Percentiles rank a stretch among this genome's conserved stretches.
Conservation (phyloP, 441 rosid species). For the Jatropha multifida region DNA sequence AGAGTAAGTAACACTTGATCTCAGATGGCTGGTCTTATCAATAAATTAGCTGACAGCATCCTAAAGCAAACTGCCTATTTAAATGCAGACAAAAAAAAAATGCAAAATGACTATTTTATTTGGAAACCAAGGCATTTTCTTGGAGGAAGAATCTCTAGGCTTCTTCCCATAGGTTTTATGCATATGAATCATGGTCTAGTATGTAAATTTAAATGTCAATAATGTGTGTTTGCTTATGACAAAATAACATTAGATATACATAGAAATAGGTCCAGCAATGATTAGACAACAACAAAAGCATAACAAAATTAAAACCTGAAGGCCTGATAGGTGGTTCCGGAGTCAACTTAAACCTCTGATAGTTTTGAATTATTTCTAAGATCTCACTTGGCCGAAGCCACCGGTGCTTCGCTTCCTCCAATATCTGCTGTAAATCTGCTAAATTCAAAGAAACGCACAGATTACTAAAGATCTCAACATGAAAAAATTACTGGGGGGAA, state of each 20-base stretch:
- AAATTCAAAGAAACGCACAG: conserved; percentile 14
- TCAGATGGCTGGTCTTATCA: background rate
- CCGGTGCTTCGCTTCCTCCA: conserved; percentile 54
- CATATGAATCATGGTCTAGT: no score
- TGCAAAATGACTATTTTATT: background rate
- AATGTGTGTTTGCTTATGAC: no score
- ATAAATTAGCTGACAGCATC: background rate
- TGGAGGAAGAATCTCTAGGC: no score
- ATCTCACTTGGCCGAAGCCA: conserved; percentile 79
- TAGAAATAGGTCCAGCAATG: background rate
- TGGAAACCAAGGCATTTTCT: no score
- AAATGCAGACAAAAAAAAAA: background rate
- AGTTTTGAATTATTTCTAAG: conserved; percentile 50
- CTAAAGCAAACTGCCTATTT: background rate
- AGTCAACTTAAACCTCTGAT: conserved; percentile 38
- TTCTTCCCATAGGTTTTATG: no score
- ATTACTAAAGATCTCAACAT: background rate
- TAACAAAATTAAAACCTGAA: conserved; percentile 38
- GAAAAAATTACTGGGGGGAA: background rate
- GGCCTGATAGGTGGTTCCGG: conserved; percentile 51
- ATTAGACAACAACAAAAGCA: background rate
- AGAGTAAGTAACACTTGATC: background rate
- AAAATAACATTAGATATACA: background rate
- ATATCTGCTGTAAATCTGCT: conserved; percentile 50
- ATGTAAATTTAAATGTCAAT: no score